Evolutionary conservation across 305 asterid species (phyloP).

Genomic region (Plantago coronopus): DNA sequence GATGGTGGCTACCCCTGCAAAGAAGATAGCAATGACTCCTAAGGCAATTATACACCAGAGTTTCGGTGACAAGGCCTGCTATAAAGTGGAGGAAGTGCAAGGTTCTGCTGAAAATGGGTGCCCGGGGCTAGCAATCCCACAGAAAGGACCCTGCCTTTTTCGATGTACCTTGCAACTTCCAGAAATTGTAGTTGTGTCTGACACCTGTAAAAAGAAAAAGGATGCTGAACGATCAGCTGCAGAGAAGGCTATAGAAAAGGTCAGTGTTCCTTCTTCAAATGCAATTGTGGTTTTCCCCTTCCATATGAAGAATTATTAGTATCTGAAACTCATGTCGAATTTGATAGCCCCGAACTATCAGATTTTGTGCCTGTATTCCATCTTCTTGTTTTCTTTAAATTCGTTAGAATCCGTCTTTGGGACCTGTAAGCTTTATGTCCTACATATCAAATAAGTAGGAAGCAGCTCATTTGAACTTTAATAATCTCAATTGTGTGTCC

Average conservation of each 20-base stretch:
- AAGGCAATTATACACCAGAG: slow-evolving; percentile 79
- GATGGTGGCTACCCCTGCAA: slow-evolving; percentile 42
- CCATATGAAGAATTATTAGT: not conserved
- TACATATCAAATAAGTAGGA: not conserved
- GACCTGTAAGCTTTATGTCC: not conserved
- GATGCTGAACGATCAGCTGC: slow-evolving; percentile 98
- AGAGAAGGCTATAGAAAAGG: slow-evolving; percentile 81
- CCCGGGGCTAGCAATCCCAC: slow-evolving; percentile 62
- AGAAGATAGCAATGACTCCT: slow-evolving; percentile 60
- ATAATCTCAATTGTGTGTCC: slow-evolving; percentile 18
- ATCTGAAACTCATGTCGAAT: not conserved
- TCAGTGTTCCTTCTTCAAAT: slow-evolving; percentile 19
- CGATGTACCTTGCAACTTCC: slow-evolving; percentile 80
- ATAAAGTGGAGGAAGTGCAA: slow-evolving; percentile 78
- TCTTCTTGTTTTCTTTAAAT: not conserved
- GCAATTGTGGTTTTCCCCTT: not conserved
- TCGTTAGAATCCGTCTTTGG: not conserved
- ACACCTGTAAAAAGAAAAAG: slow-evolving; percentile 55
- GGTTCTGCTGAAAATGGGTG: slow-evolving; percentile 50
- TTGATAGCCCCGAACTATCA: not conserved
- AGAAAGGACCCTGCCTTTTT: slow-evolving; percentile 66
- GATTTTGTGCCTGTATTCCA: not conserved
- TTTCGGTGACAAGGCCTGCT: slow-evolving; percentile 64
- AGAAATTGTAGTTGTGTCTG: slow-evolving; percentile 66
- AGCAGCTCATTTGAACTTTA: slow-evolving; percentile 16